phyloP scores from a whole-genome alignment of 176 grass and related monocot genomes.

The barley (Hordeum vulgare) region DNA sequence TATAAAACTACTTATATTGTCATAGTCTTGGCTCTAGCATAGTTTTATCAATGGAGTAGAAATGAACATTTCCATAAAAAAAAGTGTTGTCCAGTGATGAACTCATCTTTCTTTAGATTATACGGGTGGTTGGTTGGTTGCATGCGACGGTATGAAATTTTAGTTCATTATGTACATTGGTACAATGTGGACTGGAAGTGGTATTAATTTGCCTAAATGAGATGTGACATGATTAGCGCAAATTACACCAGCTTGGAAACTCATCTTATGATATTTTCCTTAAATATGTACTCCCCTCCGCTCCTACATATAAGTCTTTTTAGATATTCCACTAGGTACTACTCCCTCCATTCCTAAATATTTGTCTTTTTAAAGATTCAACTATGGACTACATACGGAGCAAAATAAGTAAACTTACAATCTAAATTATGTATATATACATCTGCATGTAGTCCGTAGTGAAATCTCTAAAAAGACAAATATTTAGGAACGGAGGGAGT shows the following conservation, averaged over 20 bases:
- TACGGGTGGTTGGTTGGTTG: neutral
- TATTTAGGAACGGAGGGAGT: no score
- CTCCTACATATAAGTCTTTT: no score
- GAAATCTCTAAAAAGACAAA: no score
- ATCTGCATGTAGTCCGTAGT: no score
- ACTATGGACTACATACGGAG: no score
- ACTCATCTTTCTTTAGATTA: neutral
- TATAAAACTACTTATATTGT: neutral
- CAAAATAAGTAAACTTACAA: no score
- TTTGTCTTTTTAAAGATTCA: no score
- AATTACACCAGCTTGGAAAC: neutral
- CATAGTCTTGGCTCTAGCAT: neutral
- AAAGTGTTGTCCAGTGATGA: neutral
- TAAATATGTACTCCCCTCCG: no score
- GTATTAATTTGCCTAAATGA: neutral
- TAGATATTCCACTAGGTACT: no score
- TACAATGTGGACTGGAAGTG: neutral
- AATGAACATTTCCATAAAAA: neutral
- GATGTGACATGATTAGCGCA: neutral
- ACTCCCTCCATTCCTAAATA: no score
- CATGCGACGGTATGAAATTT: neutral
- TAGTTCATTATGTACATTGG: neutral
- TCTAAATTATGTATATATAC: no score
- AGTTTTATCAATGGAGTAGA: neutral
- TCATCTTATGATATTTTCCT: slow-evolving; percentile 14